Percentiles rank a stretch among this genome's conserved stretches.
These are phyloP conservation scores for Coemansia asiatica DNA, from an alignment of 192 early-diverging fungal species.

Conservation along the genomic window DNA sequence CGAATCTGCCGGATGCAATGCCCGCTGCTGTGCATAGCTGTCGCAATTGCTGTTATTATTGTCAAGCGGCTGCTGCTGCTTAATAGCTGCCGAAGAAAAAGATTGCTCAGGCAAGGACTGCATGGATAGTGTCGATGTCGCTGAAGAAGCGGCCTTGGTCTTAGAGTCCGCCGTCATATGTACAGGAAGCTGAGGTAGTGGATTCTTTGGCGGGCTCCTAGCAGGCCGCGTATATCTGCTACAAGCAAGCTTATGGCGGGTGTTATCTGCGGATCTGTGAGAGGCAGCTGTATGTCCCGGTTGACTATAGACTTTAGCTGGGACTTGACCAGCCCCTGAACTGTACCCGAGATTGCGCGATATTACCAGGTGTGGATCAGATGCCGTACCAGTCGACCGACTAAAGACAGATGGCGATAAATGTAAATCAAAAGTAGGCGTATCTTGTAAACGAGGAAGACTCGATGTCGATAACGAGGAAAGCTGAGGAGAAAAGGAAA, in stretches of 20 bases:
- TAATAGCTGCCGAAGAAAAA: too few relatives aligned
- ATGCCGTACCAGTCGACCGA: background rate
- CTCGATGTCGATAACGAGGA: slow-evolving; percentile 2
- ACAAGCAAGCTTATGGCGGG: background rate
- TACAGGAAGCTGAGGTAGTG: slow-evolving; percentile 28
- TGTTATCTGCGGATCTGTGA: background rate
- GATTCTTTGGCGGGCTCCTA: slow-evolving; percentile 37
- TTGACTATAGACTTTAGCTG: background rate
- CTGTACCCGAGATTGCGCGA: background rate
- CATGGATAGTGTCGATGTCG: background rate
- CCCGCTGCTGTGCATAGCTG: background rate
- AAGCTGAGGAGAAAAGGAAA: slow-evolving; percentile 5
- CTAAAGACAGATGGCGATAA: background rate
- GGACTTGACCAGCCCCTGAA: background rate
- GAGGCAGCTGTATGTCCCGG: background rate
- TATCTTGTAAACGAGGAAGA: background rate
- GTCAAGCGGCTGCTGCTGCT: too few relatives aligned
- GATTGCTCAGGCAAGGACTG: background rate
- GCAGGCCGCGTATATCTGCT: slow-evolving; percentile 18
- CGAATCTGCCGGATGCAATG: slow-evolving; percentile 6
- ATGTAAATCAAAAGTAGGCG: background rate
- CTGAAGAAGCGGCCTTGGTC: slow-evolving; percentile 1
- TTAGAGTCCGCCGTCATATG: slow-evolving; percentile 16
- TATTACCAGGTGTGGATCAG: background rate
- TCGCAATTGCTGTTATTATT: too few relatives aligned